phyloP scores from a whole-genome alignment of 768 basidiomycete species.

The Macrocybe gigantea region DNA sequence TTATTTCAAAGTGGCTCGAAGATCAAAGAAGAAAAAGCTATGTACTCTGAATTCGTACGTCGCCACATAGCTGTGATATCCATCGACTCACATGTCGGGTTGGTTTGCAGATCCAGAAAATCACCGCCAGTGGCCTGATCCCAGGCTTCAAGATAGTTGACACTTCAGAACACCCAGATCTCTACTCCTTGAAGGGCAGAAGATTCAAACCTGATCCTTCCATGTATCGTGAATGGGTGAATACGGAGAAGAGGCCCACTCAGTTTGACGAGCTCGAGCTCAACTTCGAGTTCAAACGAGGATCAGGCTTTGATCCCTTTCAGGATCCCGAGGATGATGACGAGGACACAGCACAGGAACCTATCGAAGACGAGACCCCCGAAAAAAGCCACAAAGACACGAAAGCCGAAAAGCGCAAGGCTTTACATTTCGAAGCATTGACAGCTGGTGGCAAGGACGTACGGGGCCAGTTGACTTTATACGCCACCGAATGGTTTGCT shows the following conservation, averaged over 20 bases:
- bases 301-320: constrained; percentile 7
- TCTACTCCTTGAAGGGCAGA: not conserved
- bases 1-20: too few relatives aligned
- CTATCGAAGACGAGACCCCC: not conserved
- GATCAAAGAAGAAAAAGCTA: not conserved
- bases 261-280: constrained; percentile 4
- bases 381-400: not conserved
- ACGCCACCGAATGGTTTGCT: not conserved
- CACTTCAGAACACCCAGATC: constrained; percentile 6
- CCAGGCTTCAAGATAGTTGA: constrained; percentile 6
- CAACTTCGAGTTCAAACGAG: constrained; percentile 12
- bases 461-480: not conserved
- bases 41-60: constrained; percentile 5
- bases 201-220: constrained; percentile 4
- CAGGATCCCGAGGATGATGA: not conserved
- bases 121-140: not conserved
- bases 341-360: not conserved
- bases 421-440: not conserved
- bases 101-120: not conserved
- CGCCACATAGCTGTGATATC: not conserved
- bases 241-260: not conserved
- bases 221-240: not conserved
- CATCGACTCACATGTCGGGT: not conserved
- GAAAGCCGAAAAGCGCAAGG: not conserved
- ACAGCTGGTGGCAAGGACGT: not conserved